phyloP scores from a whole-genome alignment of 805 yeast species.

The Metschnikowia reukaufii region DNA sequence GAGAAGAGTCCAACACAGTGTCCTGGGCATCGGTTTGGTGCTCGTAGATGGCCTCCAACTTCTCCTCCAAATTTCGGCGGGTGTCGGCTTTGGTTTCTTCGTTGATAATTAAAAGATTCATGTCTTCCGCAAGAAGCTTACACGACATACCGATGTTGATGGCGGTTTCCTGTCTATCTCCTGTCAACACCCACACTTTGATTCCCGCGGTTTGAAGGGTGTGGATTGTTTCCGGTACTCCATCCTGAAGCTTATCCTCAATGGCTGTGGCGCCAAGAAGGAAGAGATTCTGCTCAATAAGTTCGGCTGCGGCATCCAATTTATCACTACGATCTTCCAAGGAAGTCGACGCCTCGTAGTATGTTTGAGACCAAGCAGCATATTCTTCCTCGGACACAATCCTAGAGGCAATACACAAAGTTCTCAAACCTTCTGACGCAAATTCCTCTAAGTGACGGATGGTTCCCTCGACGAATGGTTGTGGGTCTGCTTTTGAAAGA shows the following conservation, averaged over 20 bases:
- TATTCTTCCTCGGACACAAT: slow-evolving; percentile 80
- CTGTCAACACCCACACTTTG: slow-evolving; percentile 96
- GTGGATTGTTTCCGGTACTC: slow-evolving; percentile 96
- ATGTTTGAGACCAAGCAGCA: slow-evolving; percentile 60
- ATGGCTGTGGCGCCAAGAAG: slow-evolving; percentile 96
- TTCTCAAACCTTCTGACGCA: slow-evolving; percentile 94
- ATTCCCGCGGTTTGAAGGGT: slow-evolving; percentile 96
- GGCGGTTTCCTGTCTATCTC: slow-evolving; percentile 98
- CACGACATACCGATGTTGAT: slow-evolving; percentile 98
- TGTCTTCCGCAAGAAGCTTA: slow-evolving; percentile 88
- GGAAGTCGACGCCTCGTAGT: slow-evolving; percentile 80
- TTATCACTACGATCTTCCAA: slow-evolving; percentile 70
- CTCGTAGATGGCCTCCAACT: slow-evolving; percentile 69
- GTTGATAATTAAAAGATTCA: slow-evolving; percentile 87
- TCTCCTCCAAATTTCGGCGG: slow-evolving; percentile 65
- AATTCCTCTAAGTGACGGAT: slow-evolving; percentile 89
- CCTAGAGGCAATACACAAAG: slow-evolving; percentile 87
- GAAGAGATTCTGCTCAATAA: slow-evolving; percentile 76
- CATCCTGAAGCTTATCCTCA: slow-evolving; percentile 96
- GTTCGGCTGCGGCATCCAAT: slow-evolving; percentile 85
- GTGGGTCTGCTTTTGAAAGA: slow-evolving; percentile 54
- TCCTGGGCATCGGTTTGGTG: slow-evolving; percentile 68
- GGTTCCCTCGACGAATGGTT: slow-evolving; percentile 82
- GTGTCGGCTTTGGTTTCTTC: slow-evolving; percentile 85
- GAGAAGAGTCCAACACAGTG: slow-evolving; percentile 53